Evolutionary conservation across 2,329 filamentous ascomycete genomes (phyloP).

Genomic region (Cyclaneusma minus): DNA sequence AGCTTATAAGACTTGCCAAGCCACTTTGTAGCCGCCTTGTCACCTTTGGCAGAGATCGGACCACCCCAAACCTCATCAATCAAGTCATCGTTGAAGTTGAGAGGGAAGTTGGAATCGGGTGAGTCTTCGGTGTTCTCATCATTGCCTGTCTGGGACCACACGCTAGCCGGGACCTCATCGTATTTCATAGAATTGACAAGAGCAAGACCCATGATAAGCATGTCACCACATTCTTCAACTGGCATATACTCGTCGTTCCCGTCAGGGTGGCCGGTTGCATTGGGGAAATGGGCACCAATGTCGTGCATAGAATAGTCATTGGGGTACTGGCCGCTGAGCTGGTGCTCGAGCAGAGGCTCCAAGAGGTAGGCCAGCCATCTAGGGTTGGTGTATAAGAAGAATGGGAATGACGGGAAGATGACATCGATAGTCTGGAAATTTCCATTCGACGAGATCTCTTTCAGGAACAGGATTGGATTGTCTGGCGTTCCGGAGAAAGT

Average conservation of each 20-base stretch:
- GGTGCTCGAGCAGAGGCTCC: constrained; percentile 69
- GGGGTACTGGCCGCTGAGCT: constrained; percentile 69
- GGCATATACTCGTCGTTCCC: constrained; percentile 52
- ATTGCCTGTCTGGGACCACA: constrained; percentile 32
- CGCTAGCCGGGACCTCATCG: constrained; percentile 38
- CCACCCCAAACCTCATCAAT: constrained; percentile 49
- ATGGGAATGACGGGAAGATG: constrained; percentile 74
- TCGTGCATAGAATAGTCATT: constrained; percentile 73
- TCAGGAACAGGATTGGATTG: constrained; percentile 61
- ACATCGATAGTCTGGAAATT: constrained; percentile 80
- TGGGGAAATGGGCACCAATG: constrained; percentile 57
- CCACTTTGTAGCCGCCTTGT: constrained; percentile 45
- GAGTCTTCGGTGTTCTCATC: constrained; percentile 9
- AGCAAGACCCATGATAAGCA: constrained; percentile 59
- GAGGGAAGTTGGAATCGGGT: constrained; percentile 13
- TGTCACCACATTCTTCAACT: constrained; percentile 50
- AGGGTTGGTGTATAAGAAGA: constrained; percentile 76
- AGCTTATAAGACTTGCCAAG: constrained; percentile 42
- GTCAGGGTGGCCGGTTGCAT: constrained; percentile 56
- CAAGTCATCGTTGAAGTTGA: constrained; percentile 29
- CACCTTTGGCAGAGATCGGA: constrained; percentile 27
- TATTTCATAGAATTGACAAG: constrained; percentile 61
- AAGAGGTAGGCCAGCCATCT: constrained; percentile 66
- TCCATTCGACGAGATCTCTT: constrained; percentile 75
- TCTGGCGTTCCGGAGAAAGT: constrained; percentile 60